Conservation (phyloP, 176 grass and related monocot species). For the Avena eriantha region DNA sequence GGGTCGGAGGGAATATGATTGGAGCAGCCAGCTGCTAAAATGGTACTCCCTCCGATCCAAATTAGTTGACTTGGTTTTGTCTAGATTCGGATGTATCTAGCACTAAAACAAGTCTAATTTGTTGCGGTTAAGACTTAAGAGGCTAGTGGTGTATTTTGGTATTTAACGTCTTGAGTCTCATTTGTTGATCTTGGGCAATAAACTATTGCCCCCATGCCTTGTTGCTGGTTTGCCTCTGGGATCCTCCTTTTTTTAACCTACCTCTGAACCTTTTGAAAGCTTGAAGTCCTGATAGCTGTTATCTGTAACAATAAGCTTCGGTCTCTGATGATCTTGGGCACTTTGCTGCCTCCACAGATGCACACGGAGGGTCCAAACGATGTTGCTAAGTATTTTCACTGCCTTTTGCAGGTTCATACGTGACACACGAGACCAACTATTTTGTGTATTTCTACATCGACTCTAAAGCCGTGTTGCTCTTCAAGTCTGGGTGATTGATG, state of each 20-base stretch:
- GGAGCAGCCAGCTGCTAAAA: neutral
- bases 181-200: neutral
- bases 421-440: slow-evolving; percentile 84
- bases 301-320: neutral
- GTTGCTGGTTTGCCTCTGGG: neutral
- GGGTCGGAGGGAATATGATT: neutral
- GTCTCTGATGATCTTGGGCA: neutral
- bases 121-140: neutral
- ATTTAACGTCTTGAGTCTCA: neutral
- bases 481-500: slow-evolving; percentile 77
- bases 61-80: too few species aligned
- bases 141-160: neutral
- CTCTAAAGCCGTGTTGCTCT: slow-evolving; percentile 81
- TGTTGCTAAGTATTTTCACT: slow-evolving; percentile 20
- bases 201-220: neutral
- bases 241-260: too few species aligned
- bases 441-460: slow-evolving; percentile 89
- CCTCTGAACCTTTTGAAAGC: neutral
- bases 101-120: too few species aligned
- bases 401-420: slow-evolving; percentile 58
- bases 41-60: too few species aligned
- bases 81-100: too few species aligned
- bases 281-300: neutral
- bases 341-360: neutral
- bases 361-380: neutral